Base-by-base conservation (phyloP, 306 rosid species). In the Myrica gale region DNA sequence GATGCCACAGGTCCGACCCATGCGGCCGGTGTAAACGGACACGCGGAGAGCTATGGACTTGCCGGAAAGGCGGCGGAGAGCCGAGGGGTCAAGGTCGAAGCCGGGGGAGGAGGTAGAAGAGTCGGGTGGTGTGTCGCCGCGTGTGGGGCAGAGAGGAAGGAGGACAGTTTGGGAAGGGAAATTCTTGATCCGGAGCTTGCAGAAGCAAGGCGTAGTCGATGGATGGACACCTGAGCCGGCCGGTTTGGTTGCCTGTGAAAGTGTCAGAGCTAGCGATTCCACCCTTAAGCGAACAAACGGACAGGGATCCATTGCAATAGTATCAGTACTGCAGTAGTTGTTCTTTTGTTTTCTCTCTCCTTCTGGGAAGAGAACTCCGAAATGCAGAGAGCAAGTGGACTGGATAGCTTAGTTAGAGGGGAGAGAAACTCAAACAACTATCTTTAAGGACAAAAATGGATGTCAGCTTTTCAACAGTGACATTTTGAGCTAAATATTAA, bases 161-260 rank as follows among this genome's bases (percentile, higher is more conserved):
- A 90, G 88, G 1, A 91, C 92, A 0, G 96, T 89, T 23, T 92
- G 86, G 3, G 92, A 82, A 0, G 96, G 93, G 75, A 88, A 89
- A 53, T 57, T 71, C 37, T 78, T 87, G 46, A 90, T 82, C 7
- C 74, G 74, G 32, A 95, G 85, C 48, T 83, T 77, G 87, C 96
- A 92, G 84, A 90, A 95, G 66, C 98, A 95, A 0, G 98, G 98
- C 0, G 96, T 88, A 51, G 97, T 70, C 2, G 98, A 92, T 0
- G 98, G 91, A 83, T 95, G 97, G 20, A 95, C 86, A 1, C 93
- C 92, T 0, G 93, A 66, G 0, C 87, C 74, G 8, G 95, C 79
- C 0, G 90, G 85, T 53, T 71, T 79, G 39, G 96, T 79, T 9
- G 86, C 75, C 7, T 78, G 74, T 0, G 97, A 97, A 58, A 95